Percentiles rank a stretch among this genome's conserved stretches.
These are phyloP conservation scores for Pythium dissotocum DNA, from an alignment of 352 stramenopile species.

Conservation along the genomic window DNA sequence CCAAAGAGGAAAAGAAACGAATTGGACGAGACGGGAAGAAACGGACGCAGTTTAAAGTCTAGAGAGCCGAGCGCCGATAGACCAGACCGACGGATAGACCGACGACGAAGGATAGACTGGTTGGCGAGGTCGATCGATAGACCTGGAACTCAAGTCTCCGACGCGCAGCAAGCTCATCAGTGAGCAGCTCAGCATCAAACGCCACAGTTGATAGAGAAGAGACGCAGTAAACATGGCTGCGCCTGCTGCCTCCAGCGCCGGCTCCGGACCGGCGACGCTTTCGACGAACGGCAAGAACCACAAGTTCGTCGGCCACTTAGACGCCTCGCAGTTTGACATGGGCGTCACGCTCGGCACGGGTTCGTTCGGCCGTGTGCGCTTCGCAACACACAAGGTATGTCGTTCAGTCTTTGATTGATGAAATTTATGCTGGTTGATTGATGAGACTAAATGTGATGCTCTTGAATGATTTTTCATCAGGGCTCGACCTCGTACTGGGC, in stretches of 20 bases:
- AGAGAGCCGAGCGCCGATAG: slow-evolving; percentile 5
- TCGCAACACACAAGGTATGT: slow-evolving; percentile 93
- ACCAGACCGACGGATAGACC: not conserved
- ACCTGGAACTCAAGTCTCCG: not conserved
- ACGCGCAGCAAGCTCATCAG: slow-evolving; percentile 2
- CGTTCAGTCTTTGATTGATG: not conserved
- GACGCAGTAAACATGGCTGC: slow-evolving; percentile 12
- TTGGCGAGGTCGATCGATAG: slow-evolving; percentile 8
- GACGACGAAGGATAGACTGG: slow-evolving; percentile 6
- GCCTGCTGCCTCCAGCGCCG: slow-evolving; percentile 21
- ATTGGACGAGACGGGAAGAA: slow-evolving; percentile 27
- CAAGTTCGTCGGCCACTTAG: slow-evolving; percentile 46
- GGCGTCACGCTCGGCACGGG: slow-evolving; percentile 96
- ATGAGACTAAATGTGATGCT: not conserved
- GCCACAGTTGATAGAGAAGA: not conserved
- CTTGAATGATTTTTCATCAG: slow-evolving; percentile 33
- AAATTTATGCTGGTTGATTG: too few species aligned
- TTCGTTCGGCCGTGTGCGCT: slow-evolving; percentile 96
- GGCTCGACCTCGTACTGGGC: slow-evolving; percentile 91
- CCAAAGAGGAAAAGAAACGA: slow-evolving; percentile 30
- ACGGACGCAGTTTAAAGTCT: slow-evolving; percentile 20
- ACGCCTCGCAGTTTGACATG: slow-evolving; percentile 92
- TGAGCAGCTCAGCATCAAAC: not conserved
- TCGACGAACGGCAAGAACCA: slow-evolving; percentile 33
- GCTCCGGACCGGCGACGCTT: slow-evolving; percentile 28